Conservation (phyloP, 257 asterid species). For the Lantana camara region DNA sequence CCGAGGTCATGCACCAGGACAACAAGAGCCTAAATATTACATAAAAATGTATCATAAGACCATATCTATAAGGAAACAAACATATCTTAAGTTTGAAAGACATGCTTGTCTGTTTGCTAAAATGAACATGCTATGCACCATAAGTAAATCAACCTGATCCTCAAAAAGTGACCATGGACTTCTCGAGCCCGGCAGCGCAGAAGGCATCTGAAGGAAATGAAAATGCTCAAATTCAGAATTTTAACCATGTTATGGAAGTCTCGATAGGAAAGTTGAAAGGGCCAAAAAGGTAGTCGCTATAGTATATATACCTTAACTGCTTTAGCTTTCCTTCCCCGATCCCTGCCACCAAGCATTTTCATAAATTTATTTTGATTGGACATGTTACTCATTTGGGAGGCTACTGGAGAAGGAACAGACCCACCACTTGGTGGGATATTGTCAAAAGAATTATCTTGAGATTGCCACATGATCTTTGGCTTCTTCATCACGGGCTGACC, state of each 20-base stretch:
- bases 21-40: slow-evolving; percentile 75
- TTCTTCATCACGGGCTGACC: slow-evolving; percentile 76
- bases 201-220: slow-evolving; percentile 57
- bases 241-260: slow-evolving; percentile 11
- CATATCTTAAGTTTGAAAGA: slow-evolving; percentile 21
- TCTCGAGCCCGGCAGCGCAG: slow-evolving; percentile 74
- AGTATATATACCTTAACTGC: slow-evolving; percentile 62
- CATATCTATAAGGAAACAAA: slow-evolving; percentile 15
- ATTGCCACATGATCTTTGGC: slow-evolving; percentile 72
- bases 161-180: slow-evolving; percentile 86
- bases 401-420: slow-evolving; percentile 80
- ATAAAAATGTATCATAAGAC: slow-evolving; percentile 16
- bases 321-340: slow-evolving; percentile 81
- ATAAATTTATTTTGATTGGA: slow-evolving; percentile 69
- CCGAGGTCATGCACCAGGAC: slow-evolving; percentile 98
- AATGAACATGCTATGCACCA: slow-evolving; percentile 23
- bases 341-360: slow-evolving; percentile 82
- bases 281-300: slow-evolving; percentile 17
- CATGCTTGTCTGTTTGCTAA: not conserved
- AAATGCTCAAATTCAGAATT: slow-evolving; percentile 34
- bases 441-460: slow-evolving; percentile 73
- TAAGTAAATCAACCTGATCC: slow-evolving; percentile 68
- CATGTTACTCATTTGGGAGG: slow-evolving; percentile 91
- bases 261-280: slow-evolving; percentile 17
- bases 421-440: slow-evolving; percentile 59